Percentiles rank a stretch among this genome's conserved stretches.
Evolutionary conservation across 768 basidiomycete species (phyloP).

Genomic region (Auriscalpium vulgare): DNA sequence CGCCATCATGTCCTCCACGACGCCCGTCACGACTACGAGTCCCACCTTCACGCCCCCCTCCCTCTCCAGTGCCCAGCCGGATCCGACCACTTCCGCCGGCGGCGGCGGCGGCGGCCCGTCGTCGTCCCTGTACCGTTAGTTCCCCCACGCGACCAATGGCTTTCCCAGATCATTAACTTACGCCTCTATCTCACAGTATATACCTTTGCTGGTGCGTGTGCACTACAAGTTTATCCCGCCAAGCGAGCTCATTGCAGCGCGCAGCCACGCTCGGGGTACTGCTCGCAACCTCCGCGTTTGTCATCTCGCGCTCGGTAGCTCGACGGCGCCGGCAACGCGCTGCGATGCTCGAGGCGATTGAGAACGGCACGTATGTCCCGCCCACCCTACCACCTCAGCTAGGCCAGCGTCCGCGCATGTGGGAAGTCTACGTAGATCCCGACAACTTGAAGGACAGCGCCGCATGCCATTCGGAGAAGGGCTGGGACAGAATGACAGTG

Average conservation of each 20-base stretch:
- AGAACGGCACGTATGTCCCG: neutral
- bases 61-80: neutral
- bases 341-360: neutral
- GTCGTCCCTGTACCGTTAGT: neutral
- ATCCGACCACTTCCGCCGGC: neutral
- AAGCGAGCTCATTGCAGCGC: neutral
- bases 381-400: neutral
- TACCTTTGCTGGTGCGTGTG: neutral
- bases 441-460: neutral
- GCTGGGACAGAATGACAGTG: constrained; percentile 4
- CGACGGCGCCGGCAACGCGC: constrained; percentile 4
- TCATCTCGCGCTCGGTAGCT: constrained; percentile 5
- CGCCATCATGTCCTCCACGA: too few relatives aligned
- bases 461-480: neutral
- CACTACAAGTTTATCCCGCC: too few relatives aligned
- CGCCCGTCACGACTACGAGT: too few relatives aligned
- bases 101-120: neutral
- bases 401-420: neutral
- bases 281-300: neutral
- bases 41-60: neutral
- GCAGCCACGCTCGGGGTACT: neutral
- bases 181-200: neutral
- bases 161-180: neutral
- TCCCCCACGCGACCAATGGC: neutral
- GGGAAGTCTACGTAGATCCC: neutral